Conservation (phyloP, 768 basidiomycete genomes). For the Terana coerulea region DNA sequence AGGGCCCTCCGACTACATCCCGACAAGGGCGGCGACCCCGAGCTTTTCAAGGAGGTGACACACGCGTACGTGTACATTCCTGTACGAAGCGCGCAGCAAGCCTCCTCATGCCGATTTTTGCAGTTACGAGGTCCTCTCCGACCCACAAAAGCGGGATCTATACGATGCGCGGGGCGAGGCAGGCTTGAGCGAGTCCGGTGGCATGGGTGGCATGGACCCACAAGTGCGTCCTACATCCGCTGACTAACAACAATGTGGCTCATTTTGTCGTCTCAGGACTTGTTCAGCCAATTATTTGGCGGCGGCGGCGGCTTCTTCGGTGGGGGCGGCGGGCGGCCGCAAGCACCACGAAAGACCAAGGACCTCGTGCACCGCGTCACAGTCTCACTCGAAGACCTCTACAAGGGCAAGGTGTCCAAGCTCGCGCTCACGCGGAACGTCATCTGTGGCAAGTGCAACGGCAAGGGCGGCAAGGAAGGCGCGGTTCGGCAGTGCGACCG, state of each 20-base stretch:
- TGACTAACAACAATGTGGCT: too few relatives aligned
- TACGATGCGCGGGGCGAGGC: constrained; percentile 95
- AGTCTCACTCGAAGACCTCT: constrained; percentile 96
- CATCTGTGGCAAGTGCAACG: constrained; percentile 90
- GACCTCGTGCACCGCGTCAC: constrained; percentile 96
- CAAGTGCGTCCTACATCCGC: constrained; percentile 49
- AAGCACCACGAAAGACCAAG: constrained; percentile 89
- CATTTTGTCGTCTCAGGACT: constrained; percentile 67
- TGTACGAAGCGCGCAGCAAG: not conserved
- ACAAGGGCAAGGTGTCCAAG: constrained; percentile 98
- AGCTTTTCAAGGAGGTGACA: constrained; percentile 95
- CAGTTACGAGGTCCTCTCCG: constrained; percentile 92
- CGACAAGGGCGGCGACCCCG: constrained; percentile 95
- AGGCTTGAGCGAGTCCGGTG: constrained; percentile 80
- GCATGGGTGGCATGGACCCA: constrained; percentile 96
- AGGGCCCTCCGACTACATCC: constrained; percentile 86
- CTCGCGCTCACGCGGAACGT: constrained; percentile 94
- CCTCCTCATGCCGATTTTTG: not conserved
- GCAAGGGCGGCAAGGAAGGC: constrained; percentile 97
- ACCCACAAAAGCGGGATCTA: constrained; percentile 71
- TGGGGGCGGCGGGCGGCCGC: constrained; percentile 60
- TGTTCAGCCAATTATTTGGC: constrained; percentile 96
- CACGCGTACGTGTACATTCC: constrained; percentile 67
- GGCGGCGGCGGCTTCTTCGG: constrained; percentile 75
- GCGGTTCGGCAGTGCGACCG: constrained; percentile 75